Base-by-base conservation (phyloP, 495 filamentous ascomycete species). In the Trichoderma orchidacearum region DNA sequence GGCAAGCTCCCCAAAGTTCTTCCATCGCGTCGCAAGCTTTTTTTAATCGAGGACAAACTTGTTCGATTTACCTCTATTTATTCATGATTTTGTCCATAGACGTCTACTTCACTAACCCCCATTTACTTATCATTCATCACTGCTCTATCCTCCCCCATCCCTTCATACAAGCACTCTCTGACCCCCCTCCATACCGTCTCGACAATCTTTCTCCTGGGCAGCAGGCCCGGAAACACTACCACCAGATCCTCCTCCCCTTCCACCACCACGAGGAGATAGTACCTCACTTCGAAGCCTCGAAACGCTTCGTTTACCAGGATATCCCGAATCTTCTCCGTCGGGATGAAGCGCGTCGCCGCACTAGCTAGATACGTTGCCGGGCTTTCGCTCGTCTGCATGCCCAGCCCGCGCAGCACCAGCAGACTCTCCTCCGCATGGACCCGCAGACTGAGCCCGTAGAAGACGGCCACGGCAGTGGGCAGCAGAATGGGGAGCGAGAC, bases 221-320 rank as follows among this genome's bases (percentile, higher is more conserved):
- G 65, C 55, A 95, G 68, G 56, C 80, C 81, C 68, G 91, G 93
- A 68, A 97, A 99, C 4, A 97, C 90, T 29, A 99, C 92, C 9
- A 95, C 85, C 13, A 93, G 81, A 54, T 88, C 84, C 56, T 83
- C 81, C 71, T 97, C 93, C 34, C 86, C 92, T 64, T 95, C 87
- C 51, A 97, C 91, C 60, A 96, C 84, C 11, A 97, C 87, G 9
- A 85, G 82, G 13, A 99, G 73, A 68, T 95, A 95, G 66, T 89
- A 94, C 55, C 85, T 74, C 51, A 96, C 92, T 69, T 90, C 89
- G 66, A 95, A 94, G 36, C 93, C 92, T 58, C 81, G 81, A 71
- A 97, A 97, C 30, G 92, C 93, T 69, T 99, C 93, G 68, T 96
- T 89, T 48, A 99, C 87, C 56, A 96, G 79, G 56, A 97, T 85